These are phyloP conservation scores for Osmanthus fragrans DNA, from an alignment of 257 asterid species.

Conservation along the genomic window DNA sequence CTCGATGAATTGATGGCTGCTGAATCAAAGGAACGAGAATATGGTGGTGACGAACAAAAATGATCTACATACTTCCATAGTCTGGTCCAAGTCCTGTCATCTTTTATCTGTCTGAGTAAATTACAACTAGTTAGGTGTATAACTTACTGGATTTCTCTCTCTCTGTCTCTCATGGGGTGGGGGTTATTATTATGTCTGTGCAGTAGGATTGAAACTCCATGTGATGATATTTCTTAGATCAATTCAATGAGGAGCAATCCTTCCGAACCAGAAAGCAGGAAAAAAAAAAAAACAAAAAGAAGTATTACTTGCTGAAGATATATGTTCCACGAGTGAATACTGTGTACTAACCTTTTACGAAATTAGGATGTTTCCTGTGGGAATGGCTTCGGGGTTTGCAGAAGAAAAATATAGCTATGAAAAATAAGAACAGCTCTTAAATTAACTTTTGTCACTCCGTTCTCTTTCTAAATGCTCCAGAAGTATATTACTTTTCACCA, in stretches of 20 bases:
- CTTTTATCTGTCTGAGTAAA: background rate
- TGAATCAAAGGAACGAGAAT: conserved; percentile 46
- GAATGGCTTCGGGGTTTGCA: background rate
- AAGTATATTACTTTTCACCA: background rate
- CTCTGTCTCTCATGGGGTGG: no score
- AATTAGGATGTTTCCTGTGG: background rate
- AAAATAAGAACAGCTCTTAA: background rate
- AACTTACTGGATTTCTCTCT: background rate
- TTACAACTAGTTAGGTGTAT: background rate
- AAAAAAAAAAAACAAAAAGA: no score
- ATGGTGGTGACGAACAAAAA: conserved; percentile 42
- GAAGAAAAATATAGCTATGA: background rate
- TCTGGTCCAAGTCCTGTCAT: background rate
- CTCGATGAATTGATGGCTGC: conserved; percentile 63
- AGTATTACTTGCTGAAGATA: no score
- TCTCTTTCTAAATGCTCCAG: background rate
- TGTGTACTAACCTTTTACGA: background rate
- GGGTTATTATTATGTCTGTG: background rate
- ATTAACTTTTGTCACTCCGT: background rate
- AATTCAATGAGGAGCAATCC: background rate
- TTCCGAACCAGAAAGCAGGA: no score
- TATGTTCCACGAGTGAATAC: no score
- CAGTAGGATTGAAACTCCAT: background rate
- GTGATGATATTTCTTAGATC: background rate
- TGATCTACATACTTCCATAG: conserved; percentile 1